These are phyloP conservation scores for Clarireedia sp. DNA, from an alignment of 2,329 filamentous ascomycete species.

Conservation along the genomic window DNA sequence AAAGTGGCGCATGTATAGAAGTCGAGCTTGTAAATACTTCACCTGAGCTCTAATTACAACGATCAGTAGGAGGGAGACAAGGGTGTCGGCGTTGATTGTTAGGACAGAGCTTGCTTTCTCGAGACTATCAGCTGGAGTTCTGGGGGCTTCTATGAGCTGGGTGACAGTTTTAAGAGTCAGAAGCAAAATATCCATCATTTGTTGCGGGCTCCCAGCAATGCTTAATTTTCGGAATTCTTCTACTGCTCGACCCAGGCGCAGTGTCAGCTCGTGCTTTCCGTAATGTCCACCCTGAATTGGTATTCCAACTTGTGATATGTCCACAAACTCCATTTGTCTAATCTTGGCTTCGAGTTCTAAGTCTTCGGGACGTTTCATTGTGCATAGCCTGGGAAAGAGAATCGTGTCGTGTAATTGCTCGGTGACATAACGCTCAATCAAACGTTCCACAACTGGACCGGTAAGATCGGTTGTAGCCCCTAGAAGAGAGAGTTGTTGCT, in stretches of 20 bases:
- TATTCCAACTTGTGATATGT: constrained; percentile 91
- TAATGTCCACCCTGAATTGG: constrained; percentile 68
- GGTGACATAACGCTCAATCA: constrained; percentile 90
- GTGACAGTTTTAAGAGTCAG: constrained; percentile 69
- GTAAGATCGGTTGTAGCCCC: constrained; percentile 92
- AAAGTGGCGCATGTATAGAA: constrained; percentile 95
- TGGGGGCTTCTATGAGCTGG: constrained; percentile 48
- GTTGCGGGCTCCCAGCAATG: constrained; percentile 42
- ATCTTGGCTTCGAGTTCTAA: constrained; percentile 83
- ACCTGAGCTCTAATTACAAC: constrained; percentile 89
- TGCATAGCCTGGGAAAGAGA: constrained; percentile 74
- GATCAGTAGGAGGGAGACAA: constrained; percentile 84
- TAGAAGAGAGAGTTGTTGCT: constrained; percentile 84
- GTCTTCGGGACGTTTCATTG: constrained; percentile 73
- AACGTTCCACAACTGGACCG: constrained; percentile 79
- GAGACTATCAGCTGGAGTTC: constrained; percentile 20
- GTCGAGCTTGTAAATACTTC: constrained; percentile 75
- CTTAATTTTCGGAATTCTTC: constrained; percentile 88
- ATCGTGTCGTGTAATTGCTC: constrained; percentile 83
- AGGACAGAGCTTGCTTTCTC: constrained; percentile 41
- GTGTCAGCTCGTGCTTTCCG: constrained; percentile 74
- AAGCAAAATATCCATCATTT: constrained; percentile 32
- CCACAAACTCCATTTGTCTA: constrained; percentile 84
- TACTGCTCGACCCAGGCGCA: constrained; percentile 68
- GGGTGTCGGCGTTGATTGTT: constrained; percentile 72